Conservation (phyloP, 495 filamentous ascomycete species). For the Aspergillus bridgeri region DNA sequence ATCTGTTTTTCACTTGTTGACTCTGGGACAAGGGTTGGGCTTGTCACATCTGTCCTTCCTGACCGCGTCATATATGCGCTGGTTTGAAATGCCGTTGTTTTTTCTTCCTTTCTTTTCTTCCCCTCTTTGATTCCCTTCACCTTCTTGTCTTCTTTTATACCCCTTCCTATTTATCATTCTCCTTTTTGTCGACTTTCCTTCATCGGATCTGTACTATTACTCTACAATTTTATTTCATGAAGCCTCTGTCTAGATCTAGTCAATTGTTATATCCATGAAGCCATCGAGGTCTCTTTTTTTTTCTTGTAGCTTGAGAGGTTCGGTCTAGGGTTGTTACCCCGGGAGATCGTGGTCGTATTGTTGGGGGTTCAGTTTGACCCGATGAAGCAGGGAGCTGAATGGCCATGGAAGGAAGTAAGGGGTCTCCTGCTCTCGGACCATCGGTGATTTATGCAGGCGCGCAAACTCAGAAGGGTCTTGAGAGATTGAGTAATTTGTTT, state of each 20-base stretch:
- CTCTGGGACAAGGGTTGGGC: not conserved
- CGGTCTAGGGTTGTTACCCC: not conserved
- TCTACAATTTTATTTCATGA: conserved; percentile 16
- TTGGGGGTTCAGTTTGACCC: not conserved
- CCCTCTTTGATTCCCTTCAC: conserved; percentile 16
- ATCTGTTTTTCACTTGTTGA: not conserved
- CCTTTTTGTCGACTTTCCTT: conserved; percentile 16
- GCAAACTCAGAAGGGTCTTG: not conserved
- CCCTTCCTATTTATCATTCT: conserved; percentile 21
- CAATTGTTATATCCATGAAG: not conserved
- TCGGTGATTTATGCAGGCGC: not conserved
- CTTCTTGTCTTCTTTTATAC: conserved; percentile 27
- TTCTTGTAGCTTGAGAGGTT: not conserved
- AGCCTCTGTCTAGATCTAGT: conserved; percentile 18
- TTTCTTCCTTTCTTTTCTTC: conserved; percentile 17
- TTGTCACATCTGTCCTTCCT: not conserved
- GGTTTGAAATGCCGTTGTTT: conserved; percentile 15
- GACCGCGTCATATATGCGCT: not conserved
- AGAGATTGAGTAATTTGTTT: not conserved
- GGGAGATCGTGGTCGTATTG: not conserved
- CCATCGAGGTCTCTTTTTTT: not conserved
- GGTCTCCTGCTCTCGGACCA: not conserved
- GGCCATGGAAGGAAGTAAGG: not conserved
- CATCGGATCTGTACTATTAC: conserved; percentile 32
- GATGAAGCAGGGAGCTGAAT: not conserved